Evolutionary conservation across 345 rosid genomes (phyloP).

Genomic region (Trapa bicornis): DNA sequence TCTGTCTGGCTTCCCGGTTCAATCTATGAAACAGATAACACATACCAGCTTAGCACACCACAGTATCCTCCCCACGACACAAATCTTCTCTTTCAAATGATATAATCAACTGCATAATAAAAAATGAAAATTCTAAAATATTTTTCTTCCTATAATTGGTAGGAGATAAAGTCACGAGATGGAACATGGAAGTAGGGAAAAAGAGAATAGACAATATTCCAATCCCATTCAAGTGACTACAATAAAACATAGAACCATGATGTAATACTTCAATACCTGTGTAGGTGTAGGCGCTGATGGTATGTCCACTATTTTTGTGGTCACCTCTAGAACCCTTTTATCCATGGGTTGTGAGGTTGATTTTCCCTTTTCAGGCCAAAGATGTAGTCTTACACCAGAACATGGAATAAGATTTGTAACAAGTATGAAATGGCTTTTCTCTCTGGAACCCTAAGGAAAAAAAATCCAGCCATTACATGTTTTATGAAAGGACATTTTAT

Average conservation of each 20-base stretch:
- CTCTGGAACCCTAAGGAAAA: slow-evolving; percentile 54
- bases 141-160: background rate
- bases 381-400: slow-evolving; percentile 83
- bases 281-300: slow-evolving; percentile 91
- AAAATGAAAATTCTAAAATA: background rate
- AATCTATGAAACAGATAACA: slow-evolving; percentile 32
- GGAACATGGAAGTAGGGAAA: background rate
- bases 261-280: slow-evolving; percentile 32
- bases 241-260: slow-evolving; percentile 5
- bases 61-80: slow-evolving; percentile 6
- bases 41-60: slow-evolving; percentile 6
- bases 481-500: background rate
- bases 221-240: slow-evolving; percentile 1
- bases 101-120: background rate
- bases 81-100: background rate
- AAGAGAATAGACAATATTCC: background rate
- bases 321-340: slow-evolving; percentile 63
- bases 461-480: slow-evolving; percentile 13
- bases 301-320: slow-evolving; percentile 89
- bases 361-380: slow-evolving; percentile 79
- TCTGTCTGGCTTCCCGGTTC: slow-evolving; percentile 99
- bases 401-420: slow-evolving; percentile 95
- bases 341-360: slow-evolving; percentile 42
- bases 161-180: background rate
- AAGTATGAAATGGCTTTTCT: slow-evolving; percentile 72